phyloP scores from a whole-genome alignment of 2,329 filamentous ascomycete genomes.

The Rutstroemia sp. region DNA sequence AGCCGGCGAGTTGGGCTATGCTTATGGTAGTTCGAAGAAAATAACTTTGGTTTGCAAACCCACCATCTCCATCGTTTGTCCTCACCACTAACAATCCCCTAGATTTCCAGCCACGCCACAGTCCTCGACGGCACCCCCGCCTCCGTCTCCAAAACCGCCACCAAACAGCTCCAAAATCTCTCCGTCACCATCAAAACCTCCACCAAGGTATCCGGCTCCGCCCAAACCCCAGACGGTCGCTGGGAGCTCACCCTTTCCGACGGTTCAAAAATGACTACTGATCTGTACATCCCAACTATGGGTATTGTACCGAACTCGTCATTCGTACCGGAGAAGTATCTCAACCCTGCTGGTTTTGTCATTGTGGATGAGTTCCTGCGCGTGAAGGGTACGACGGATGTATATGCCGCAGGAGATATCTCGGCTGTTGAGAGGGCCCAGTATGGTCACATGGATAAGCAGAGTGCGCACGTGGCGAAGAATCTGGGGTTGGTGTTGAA shows the following conservation, averaged over 20 bases:
- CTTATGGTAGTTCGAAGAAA: conserved; percentile 24
- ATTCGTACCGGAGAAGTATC: conserved; percentile 40
- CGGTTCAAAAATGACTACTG: conserved; percentile 42
- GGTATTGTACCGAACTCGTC: conserved; percentile 49
- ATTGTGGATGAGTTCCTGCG: conserved; percentile 44
- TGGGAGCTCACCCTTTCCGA: conserved; percentile 42
- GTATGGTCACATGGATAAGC: conserved; percentile 15
- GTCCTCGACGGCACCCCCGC: conserved; percentile 20
- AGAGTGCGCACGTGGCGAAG: conserved; percentile 21
- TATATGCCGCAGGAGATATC: conserved; percentile 27
- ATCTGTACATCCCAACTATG: conserved; percentile 49
- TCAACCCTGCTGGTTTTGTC: conserved; percentile 39
- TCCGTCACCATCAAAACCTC: conserved; percentile 41
- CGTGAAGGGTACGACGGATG: conserved; percentile 34
- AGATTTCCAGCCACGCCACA: conserved; percentile 29
- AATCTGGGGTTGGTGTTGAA: conserved; percentile 17
- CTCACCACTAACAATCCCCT: not conserved
- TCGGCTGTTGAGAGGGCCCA: conserved; percentile 20
- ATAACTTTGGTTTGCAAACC: conserved; percentile 26
- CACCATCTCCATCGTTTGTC: conserved; percentile 15
- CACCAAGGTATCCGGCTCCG: conserved; percentile 35
- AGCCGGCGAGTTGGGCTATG: conserved; percentile 28
- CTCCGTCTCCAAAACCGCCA: conserved; percentile 23
- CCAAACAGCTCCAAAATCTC: conserved; percentile 41
- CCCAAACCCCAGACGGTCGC: conserved; percentile 35